Evolutionary conservation across 2,329 filamentous ascomycete genomes (phyloP).

Genomic region (Pseudogymnoascus sp.): DNA sequence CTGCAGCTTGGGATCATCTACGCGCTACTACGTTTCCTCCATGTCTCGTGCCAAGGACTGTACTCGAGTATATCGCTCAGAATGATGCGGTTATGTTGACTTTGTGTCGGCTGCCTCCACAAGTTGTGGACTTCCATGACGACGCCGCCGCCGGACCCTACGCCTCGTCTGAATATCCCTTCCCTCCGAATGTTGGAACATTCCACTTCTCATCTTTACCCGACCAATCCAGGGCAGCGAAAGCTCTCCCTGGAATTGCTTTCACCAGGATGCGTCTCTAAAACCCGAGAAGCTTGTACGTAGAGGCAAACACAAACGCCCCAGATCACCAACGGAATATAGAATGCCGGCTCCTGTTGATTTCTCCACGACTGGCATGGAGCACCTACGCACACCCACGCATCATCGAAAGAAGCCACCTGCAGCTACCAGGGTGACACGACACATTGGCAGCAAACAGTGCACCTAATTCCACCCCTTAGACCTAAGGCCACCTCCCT

Average conservation of each 20-base stretch:
- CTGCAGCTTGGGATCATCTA: neutral
- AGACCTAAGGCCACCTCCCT: neutral
- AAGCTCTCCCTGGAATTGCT: neutral
- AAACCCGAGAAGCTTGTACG: neutral
- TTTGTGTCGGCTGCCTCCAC: neutral
- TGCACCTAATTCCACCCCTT: neutral
- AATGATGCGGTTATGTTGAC: neutral
- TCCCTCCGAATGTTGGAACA: neutral
- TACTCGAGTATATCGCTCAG: neutral
- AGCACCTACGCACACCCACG: neutral
- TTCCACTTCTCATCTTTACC: neutral
- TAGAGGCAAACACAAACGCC: neutral
- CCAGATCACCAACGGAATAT: neutral
- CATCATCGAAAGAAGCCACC: slow-evolving; percentile 1
- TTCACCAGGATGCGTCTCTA: neutral
- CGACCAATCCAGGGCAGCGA: neutral
- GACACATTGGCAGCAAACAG: neutral
- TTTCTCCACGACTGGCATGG: neutral
- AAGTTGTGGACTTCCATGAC: neutral
- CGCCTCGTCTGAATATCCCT: neutral
- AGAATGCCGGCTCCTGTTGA: neutral
- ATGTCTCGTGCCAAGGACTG: neutral
- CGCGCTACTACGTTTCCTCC: neutral
- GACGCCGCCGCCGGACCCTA: neutral
- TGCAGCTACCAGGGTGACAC: neutral